phyloP scores from a whole-genome alignment of 805 yeast genomes.

The Candida tammaniensis region DNA sequence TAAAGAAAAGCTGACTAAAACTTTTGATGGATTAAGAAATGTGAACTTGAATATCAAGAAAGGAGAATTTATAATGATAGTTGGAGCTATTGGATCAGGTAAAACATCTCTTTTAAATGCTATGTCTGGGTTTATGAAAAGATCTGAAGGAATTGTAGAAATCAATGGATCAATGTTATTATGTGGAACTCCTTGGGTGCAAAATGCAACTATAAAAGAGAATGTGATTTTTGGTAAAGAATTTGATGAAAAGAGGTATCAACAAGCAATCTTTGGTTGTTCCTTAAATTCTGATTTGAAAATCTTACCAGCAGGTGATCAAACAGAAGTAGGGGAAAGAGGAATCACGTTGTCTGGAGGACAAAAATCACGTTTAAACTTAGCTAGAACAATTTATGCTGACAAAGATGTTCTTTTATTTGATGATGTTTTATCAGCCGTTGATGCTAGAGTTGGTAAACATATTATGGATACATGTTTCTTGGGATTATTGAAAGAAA shows the following conservation, averaged over 20 bases:
- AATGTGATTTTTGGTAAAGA: constrained; percentile 27
- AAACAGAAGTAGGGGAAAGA: constrained; percentile 34
- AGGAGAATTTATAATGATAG: constrained; percentile 33
- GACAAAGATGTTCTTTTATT: constrained; percentile 26
- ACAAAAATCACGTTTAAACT: constrained; percentile 32
- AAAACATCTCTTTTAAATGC: constrained; percentile 36
- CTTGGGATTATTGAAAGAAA: constrained; percentile 24
- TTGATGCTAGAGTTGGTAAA: constrained; percentile 35
- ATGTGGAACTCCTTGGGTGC: constrained; percentile 37
- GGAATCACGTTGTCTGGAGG: constrained; percentile 38
- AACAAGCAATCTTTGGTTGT: constrained; percentile 24
- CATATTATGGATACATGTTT: constrained; percentile 32
- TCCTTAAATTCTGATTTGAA: constrained; percentile 26
- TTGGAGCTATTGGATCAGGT: constrained; percentile 36
- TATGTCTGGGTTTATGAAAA: constrained; percentile 35
- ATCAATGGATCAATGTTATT: constrained; percentile 25
- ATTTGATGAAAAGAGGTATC: constrained; percentile 20
- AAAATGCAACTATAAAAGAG: constrained; percentile 31
- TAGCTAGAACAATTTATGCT: constrained; percentile 34
- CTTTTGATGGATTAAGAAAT: constrained; percentile 21
- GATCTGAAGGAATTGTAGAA: constrained; percentile 23
- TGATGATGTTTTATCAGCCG: constrained; percentile 36
- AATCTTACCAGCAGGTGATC: constrained; percentile 29
- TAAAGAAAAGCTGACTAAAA: constrained; percentile 3
- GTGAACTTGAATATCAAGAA: constrained; percentile 22